phyloP scores from a whole-genome alignment of 1,284 basidiomycete genomes.

The Coniferiporia sulphurascens region DNA sequence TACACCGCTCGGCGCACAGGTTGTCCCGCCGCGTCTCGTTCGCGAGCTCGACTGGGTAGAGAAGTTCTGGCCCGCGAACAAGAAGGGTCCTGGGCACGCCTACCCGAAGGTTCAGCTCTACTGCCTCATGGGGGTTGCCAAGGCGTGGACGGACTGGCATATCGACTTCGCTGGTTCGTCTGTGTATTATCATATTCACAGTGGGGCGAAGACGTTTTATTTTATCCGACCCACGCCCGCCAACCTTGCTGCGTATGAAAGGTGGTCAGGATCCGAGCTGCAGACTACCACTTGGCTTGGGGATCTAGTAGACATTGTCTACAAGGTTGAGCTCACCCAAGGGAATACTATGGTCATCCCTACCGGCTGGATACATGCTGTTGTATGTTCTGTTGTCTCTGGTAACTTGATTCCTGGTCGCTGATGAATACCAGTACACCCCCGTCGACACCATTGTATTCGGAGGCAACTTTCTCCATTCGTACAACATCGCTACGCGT shows the following conservation, averaged over 20 bases:
- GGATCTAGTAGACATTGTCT: slow-evolving; percentile 84
- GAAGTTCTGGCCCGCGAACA: slow-evolving; percentile 82
- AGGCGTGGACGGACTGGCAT: slow-evolving; percentile 97
- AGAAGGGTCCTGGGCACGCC: slow-evolving; percentile 64
- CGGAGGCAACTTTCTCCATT: slow-evolving; percentile 95
- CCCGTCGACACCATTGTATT: slow-evolving; percentile 92
- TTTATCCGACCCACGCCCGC: slow-evolving; percentile 88
- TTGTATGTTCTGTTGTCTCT: slow-evolving; percentile 50
- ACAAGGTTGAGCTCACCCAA: slow-evolving; percentile 73
- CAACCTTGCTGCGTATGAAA: slow-evolving; percentile 86
- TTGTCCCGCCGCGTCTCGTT: slow-evolving; percentile 81
- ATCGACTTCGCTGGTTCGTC: slow-evolving; percentile 94
- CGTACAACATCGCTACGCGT: slow-evolving; percentile 73
- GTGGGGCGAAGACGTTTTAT: slow-evolving; percentile 87
- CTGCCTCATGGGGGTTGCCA: slow-evolving; percentile 85
- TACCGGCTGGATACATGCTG: slow-evolving; percentile 96
- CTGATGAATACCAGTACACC: slow-evolving; percentile 57
- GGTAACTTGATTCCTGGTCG: slow-evolving; percentile 1
- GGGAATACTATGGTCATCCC: slow-evolving; percentile 98
- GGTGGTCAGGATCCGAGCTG: slow-evolving; percentile 85
- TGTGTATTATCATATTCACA: slow-evolving; percentile 89
- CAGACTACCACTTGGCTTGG: slow-evolving; percentile 91
- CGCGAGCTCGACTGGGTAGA: slow-evolving; percentile 96
- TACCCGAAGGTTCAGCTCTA: slow-evolving; percentile 97
- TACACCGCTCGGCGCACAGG: slow-evolving; percentile 67